Evolutionary conservation across 2,329 filamentous ascomycete genomes (phyloP), one percentile per base, ranked within the genome.

Genomic region (Microsporum canis): DNA sequence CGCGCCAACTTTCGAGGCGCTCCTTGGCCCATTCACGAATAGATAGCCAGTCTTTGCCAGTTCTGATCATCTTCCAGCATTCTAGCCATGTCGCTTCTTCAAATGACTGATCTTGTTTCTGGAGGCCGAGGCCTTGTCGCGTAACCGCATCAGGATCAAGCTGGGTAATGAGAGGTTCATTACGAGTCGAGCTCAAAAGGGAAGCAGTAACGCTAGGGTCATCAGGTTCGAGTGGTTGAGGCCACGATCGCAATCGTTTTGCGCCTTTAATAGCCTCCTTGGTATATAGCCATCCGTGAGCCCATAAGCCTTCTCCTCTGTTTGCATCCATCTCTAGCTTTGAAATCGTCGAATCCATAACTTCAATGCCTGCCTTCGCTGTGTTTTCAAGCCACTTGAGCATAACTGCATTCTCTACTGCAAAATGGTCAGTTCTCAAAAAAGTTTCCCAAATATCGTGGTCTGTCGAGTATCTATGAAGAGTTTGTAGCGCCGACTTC

Each of bases 261-360:
- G 89, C 85, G 61, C 88, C 83, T 77, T 99, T 99, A 74, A 99
- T 90, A 56, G 87, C 86, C 62, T 89, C 85, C 65, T 91, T 88
- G 0, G 94, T 96, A 71, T 96, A 90, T 64, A 96, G 83, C 89
- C 91, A 96, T 45, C 92, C 92, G 71, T 91, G 86, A 33, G 88
- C 85, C 77, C 94, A 89, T 7, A 91, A 84, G 57, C 91, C 89
- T 57, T 77, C 75, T 7, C 88, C 88, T 68, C 89, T 81, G 63
- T 92, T 88, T 10, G 89, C 87, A 64, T 85, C 85, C 63, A 84
- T 81, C 71, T 91, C 87, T 60, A 91, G 80, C 61, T 92, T 87
- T 59, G 85, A 81, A 58, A 91, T 87, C 33, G 95, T 78, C 31
- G 86, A 83, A 65, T 91, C 84, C 34, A 96, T 85, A 64, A 88